Evolutionary conservation across 2,329 filamentous ascomycete genomes (phyloP), one percentile per base, ranked within the genome.

Genomic region (Aureobasidium sp.): DNA sequence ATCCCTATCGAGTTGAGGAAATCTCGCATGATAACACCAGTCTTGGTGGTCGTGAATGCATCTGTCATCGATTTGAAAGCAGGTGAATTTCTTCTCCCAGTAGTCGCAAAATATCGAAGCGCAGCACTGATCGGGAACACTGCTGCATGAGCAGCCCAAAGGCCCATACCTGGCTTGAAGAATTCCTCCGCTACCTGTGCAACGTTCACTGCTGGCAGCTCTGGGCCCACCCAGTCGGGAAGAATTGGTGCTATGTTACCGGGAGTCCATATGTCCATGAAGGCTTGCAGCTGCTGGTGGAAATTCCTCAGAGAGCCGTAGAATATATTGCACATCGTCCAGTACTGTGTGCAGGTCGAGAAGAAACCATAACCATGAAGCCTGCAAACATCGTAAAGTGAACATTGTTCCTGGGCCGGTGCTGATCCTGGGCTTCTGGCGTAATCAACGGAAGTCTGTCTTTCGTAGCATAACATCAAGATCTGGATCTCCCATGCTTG

Each of bases 311-410:
- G 20, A 25, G 53, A 57, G 27, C 53, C 29, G n/a, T 45, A 47
- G 5, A 57, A 14, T 11, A 57, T 57, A n/a, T 36, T 57, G 29
- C 53, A 57, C 53, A 57, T 57, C 5, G 53, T 29, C 53, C 53
- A 57, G n/a, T 57, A 57, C 12, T 45, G 39, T 34, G 53, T 47
- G 41, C 53, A 57, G 9, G 31, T 45, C 3, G 53, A 44, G 11
- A 57, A 47, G 20, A 57, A 47, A 1, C 53, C 53, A 45, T 45
- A 17, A 6, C 53, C 53, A 12, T 45, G 29, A 15, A 27, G 31
- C 8, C 39, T 34, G 20, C 41, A 47, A 14, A 45, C 27, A 47
- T 36, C 27, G 12, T 36, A 57, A 14, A 57, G 34, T 2, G 37
- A 29, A 11, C n/a, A 5, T n/a, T 22, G n/a, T 51, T 37, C 48